phyloP scores from a whole-genome alignment of 257 asterid species.

The Salvia rosmarinus region DNA sequence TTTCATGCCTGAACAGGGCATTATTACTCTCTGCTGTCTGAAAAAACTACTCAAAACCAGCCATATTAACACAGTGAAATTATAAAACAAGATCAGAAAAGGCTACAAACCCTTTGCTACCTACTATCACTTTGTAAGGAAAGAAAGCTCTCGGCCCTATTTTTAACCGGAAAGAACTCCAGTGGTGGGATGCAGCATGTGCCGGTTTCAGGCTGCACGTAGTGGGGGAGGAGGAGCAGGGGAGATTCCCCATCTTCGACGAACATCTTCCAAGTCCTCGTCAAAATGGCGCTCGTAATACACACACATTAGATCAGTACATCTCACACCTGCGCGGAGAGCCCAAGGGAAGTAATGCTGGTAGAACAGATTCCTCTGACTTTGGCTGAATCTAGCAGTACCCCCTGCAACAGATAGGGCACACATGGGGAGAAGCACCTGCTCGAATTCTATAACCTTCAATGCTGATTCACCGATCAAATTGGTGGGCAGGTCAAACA shows the following conservation, averaged over 20 bases:
- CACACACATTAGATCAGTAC: constrained; percentile 81
- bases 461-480: constrained; percentile 89
- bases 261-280: constrained; percentile 87
- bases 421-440: constrained; percentile 96
- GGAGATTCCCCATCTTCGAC: constrained; percentile 72
- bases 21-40: not conserved
- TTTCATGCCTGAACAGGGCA: not conserved
- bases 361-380: constrained; percentile 77
- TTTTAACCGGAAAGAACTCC: not conserved
- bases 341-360: constrained; percentile 98
- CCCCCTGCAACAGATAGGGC: constrained; percentile 86
- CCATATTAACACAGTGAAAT: not conserved
- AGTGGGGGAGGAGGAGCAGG: constrained; percentile 77
- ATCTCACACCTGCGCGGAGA: constrained; percentile 68
- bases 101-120: too few relatives aligned
- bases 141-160: not conserved
- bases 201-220: constrained; percentile 37
- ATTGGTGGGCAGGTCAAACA: constrained; percentile 87
- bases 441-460: constrained; percentile 92
- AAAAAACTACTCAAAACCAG: not conserved
- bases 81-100: not conserved
- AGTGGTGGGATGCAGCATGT: not conserved
- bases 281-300: constrained; percentile 87
- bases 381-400: constrained; percentile 72
- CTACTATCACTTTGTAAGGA: not conserved